A percentile compares a stretch with the other conserved stretches of the same genome.
These are phyloP conservation scores for Capsella bursapastoris DNA, from an alignment of 345 rosid genomes.

Conservation along the genomic window DNA sequence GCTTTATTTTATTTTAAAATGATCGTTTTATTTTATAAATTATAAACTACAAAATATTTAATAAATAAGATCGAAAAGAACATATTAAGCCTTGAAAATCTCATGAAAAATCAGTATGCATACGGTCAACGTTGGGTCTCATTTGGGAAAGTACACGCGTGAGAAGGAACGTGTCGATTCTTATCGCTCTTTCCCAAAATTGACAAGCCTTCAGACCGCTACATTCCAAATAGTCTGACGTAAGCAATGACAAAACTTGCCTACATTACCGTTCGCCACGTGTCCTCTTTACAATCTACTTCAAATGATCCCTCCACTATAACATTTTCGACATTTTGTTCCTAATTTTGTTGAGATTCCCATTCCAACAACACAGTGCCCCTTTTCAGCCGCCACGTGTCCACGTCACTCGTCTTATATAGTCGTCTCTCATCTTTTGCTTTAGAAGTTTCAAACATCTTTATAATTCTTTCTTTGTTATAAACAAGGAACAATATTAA, in stretches of 20 bases:
- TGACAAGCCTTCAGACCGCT: slow-evolving; percentile 42
- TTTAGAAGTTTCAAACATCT: slow-evolving; percentile 72
- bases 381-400: slow-evolving; percentile 47
- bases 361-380: slow-evolving; percentile 8
- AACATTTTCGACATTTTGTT: background rate
- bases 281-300: slow-evolving; percentile 49
- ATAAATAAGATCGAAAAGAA: background rate
- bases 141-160: slow-evolving; percentile 30
- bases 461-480: slow-evolving; percentile 8
- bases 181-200: slow-evolving; percentile 26
- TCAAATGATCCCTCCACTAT: slow-evolving; percentile 28
- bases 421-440: slow-evolving; percentile 47
- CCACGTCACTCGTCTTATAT: slow-evolving; percentile 50
- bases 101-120: background rate
- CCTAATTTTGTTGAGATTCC: slow-evolving; percentile 35
- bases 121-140: slow-evolving; percentile 38
- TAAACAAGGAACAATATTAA: background rate
- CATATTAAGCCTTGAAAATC: background rate
- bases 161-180: slow-evolving; percentile 38
- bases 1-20: background rate
- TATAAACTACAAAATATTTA: background rate
- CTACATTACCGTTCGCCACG: slow-evolving; percentile 56
- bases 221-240: slow-evolving; percentile 70
- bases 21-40: too few relatives aligned
- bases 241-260: slow-evolving; percentile 87